Evolutionary conservation across 148 eudicot species (phyloP).

Genomic region (Amaranthus hypochondriacus): DNA sequence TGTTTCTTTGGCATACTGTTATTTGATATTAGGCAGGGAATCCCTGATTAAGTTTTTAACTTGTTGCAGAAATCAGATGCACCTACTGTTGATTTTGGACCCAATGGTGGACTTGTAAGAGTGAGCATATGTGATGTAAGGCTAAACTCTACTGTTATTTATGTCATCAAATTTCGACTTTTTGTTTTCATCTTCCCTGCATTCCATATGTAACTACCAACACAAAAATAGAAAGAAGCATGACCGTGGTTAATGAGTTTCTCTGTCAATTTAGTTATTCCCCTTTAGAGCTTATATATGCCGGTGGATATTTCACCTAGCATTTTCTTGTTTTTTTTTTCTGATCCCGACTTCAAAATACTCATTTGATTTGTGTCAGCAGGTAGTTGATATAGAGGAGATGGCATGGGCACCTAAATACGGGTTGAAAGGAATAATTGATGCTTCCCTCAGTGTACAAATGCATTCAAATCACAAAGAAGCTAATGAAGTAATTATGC

Average conservation of each 20-base stretch:
- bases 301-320: neutral
- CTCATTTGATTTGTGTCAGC: conserved; percentile 16
- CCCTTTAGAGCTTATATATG: neutral
- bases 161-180: conserved; percentile 1
- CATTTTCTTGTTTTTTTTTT: neutral
- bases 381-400: conserved; percentile 97
- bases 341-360: conserved; percentile 4
- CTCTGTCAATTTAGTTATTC: neutral
- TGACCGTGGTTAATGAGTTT: conserved; percentile 3
- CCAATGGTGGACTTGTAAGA: conserved; percentile 49
- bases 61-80: conserved; percentile 47
- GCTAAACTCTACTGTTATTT: conserved; percentile 4
- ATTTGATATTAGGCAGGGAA: neutral
- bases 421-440: conserved; percentile 96
- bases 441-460: conserved; percentile 76
- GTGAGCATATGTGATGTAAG: conserved; percentile 77
- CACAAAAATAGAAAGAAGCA: no score
- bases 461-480: conserved; percentile 31
- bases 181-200: conserved; percentile 3
- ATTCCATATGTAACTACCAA: neutral
- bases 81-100: conserved; percentile 68
- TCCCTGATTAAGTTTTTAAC: conserved; percentile 9
- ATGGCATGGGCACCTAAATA: conserved; percentile 99
- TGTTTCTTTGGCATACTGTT: conserved; percentile 1
- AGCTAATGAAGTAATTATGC: conserved; percentile 61